Conservation (phyloP, 2,329 filamentous ascomycete species). For the Xylariales sp. region DNA sequence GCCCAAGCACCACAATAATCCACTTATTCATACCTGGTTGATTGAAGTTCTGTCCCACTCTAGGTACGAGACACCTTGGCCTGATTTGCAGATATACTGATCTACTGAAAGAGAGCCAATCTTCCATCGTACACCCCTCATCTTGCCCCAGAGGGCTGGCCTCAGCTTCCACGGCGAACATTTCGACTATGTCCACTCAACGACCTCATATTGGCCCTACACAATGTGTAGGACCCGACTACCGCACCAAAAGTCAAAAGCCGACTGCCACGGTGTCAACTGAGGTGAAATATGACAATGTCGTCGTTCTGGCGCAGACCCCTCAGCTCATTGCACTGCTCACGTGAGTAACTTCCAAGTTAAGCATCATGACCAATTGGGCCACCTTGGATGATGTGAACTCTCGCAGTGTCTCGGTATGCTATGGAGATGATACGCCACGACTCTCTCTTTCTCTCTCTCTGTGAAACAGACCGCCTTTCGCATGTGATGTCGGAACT, state of each 20-base stretch:
- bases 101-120: too few relatives aligned
- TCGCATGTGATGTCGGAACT: too few relatives aligned
- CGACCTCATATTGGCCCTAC: slow-evolving; percentile 37
- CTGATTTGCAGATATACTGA: too few relatives aligned
- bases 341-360: slow-evolving; percentile 64
- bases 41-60: too few relatives aligned
- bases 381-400: slow-evolving; percentile 3
- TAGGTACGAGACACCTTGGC: too few relatives aligned
- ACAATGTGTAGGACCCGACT: slow-evolving; percentile 74
- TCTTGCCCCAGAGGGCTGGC: too few relatives aligned
- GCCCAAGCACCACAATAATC: too few relatives aligned
- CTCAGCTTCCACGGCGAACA: neutral
- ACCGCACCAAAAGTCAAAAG: slow-evolving; percentile 71
- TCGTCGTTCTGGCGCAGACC: slow-evolving; percentile 85
- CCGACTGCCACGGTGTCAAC: slow-evolving; percentile 86
- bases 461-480: too few relatives aligned
- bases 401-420: too few relatives aligned
- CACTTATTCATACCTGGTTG: too few relatives aligned
- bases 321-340: slow-evolving; percentile 95
- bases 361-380: slow-evolving; percentile 1
- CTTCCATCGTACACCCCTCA: too few relatives aligned
- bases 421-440: too few relatives aligned
- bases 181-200: slow-evolving; percentile 1
- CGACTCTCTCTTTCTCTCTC: slow-evolving; percentile 11
- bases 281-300: slow-evolving; percentile 75